A percentile compares a stretch with the other conserved stretches of the same genome.
Evolutionary conservation across 2,329 filamentous ascomycete species (phyloP).

Genomic region (Reticulascus tulasneorum): DNA sequence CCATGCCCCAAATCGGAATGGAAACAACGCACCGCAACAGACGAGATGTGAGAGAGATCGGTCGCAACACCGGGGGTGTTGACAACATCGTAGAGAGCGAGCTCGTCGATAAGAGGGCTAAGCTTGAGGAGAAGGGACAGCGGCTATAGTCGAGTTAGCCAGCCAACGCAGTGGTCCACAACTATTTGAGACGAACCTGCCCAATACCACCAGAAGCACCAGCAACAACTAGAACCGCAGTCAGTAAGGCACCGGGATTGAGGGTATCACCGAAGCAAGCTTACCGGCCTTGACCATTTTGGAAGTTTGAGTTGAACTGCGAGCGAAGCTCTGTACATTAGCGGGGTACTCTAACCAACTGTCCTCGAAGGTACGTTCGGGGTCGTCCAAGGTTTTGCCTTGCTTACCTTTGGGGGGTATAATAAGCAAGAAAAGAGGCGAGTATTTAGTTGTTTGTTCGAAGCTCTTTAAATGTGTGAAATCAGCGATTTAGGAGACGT

Average conservation of each 20-base stretch:
- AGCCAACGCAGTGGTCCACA: slow-evolving; percentile 6
- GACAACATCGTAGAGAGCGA: slow-evolving; percentile 98
- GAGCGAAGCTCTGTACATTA: slow-evolving; percentile 8
- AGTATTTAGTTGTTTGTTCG: no score
- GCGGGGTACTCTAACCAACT: no score
- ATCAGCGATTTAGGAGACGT: no score
- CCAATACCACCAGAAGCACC: slow-evolving; percentile 98
- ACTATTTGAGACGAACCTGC: slow-evolving; percentile 57
- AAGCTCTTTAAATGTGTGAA: no score
- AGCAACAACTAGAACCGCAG: slow-evolving; percentile 64
- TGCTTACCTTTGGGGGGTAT: no score
- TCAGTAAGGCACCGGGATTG: background rate
- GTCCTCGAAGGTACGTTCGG: no score
- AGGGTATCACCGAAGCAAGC: slow-evolving; percentile 17
- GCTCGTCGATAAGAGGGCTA: slow-evolving; percentile 81
- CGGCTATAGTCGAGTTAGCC: slow-evolving; percentile 54
- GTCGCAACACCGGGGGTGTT: slow-evolving; percentile 95
- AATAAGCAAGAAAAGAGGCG: no score
- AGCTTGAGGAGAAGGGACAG: slow-evolving; percentile 95
- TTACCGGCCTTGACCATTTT: slow-evolving; percentile 61
- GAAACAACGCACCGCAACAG: slow-evolving; percentile 60
- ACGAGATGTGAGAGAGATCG: slow-evolving; percentile 96
- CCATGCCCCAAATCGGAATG: slow-evolving; percentile 1
- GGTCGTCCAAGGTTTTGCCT: no score
- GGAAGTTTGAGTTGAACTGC: slow-evolving; percentile 16